Evolutionary conservation across 768 basidiomycete genomes (phyloP), one percentile per base, ranked within the genome.

Genomic region (Tubosaeta brunneosetosa): DNA sequence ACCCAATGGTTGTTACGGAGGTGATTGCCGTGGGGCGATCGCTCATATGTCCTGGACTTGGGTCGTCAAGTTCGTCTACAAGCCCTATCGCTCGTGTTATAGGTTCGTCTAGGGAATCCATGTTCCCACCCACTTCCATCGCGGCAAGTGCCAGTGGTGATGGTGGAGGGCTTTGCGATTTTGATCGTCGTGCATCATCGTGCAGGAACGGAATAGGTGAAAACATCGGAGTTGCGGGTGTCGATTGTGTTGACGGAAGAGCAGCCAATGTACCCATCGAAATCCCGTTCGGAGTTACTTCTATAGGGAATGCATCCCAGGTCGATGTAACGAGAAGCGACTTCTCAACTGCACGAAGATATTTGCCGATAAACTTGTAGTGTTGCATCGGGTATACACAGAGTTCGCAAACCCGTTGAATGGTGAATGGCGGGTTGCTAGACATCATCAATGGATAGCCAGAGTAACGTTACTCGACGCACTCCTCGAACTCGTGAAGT

Each of bases 131-230:
- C 19, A 66, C 55, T 17, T 71, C 72, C 22, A 71, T 63, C 22
- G 62, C 70, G 2, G 74, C 66, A 32, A 90, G 74, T 17, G 76
- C 69, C 38, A 90, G 69, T 8, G 89, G 88, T 26, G 87, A 88
- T 26, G 87, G 85, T 25, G 87, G 86, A 14, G 88, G 89, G 60
- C 86, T 91, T 53, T 78, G 84, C 19, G 87, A 90, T 62, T 83
- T 83, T 36, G 88, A 88, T 49, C 87, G 80, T 51, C 90, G 80
- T 17, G 88, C 85, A 66, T 91, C 89, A 46, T 85, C 82, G 61
- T 92, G 90, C 25, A 91, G 72, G 77, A 93, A 93, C 6, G 91
- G 82, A 53, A 93, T 92, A 4, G 91, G 91, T 3, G 88, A 89
- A 70, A 92, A 93, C 48, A 93, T 73, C 4, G 91, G 91, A 11